A percentile compares a stretch with the other conserved stretches of the same genome.
Evolutionary conservation across 176 grass and related monocot genomes (phyloP).

Genomic region (Juncus inflexus): DNA sequence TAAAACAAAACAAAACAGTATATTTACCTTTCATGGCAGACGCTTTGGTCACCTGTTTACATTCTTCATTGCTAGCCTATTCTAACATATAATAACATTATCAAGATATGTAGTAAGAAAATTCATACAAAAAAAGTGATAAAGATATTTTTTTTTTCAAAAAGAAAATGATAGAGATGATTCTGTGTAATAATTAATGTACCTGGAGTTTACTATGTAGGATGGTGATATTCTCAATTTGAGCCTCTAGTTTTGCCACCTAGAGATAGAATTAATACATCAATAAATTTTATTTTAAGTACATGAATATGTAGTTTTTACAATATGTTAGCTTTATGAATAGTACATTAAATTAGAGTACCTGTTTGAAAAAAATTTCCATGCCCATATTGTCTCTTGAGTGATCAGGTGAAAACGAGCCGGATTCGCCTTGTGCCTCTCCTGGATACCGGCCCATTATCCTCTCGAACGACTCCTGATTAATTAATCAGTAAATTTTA

Average conservation of each 20-base stretch:
- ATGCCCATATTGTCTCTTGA: constrained; percentile 30
- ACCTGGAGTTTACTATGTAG: constrained; percentile 42
- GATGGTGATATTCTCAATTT: constrained; percentile 33
- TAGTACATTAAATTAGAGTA: neutral
- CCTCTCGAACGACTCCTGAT: constrained; percentile 51
- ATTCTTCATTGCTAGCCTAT: constrained; percentile 40
- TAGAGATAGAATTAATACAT: constrained; percentile 10
- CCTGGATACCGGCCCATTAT: constrained; percentile 37
- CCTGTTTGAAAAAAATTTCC: constrained; percentile 44
- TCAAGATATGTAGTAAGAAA: neutral
- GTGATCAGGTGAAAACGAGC: constrained; percentile 11
- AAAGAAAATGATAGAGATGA: neutral
- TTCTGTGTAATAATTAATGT: neutral
- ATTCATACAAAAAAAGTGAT: neutral
- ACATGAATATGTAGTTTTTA: neutral
- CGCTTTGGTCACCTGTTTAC: constrained; percentile 35
- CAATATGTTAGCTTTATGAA: neutral
- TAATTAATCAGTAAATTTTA: neutral
- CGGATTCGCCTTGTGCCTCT: constrained; percentile 20
- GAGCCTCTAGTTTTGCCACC: constrained; percentile 43
- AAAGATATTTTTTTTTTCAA: neutral
- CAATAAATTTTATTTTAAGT: constrained; percentile 3
- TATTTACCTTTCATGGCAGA: constrained; percentile 40
- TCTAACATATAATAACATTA: constrained; percentile 1
- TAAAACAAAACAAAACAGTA: neutral